These are phyloP conservation scores for Vigna reflexopilosa DNA, from an alignment of 306 rosid genomes.

Conservation along the genomic window DNA sequence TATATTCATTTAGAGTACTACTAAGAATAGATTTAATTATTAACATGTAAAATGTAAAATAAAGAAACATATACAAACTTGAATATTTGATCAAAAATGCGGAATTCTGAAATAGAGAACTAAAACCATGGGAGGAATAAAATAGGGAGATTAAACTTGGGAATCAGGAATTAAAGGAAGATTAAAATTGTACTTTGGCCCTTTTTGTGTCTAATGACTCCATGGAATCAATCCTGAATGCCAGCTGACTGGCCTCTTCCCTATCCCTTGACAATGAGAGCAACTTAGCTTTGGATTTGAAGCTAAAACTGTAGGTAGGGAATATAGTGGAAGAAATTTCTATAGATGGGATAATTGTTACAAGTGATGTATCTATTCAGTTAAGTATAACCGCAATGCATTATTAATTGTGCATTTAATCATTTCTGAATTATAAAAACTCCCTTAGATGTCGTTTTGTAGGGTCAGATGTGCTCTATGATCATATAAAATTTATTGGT, in stretches of 20 bases:
- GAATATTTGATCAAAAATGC: too few relatives aligned
- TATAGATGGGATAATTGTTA: background rate
- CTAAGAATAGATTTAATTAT: too few relatives aligned
- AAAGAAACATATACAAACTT: too few relatives aligned
- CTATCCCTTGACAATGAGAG: slow-evolving; percentile 16
- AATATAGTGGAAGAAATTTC: background rate
- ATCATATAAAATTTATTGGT: background rate
- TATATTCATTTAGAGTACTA: too few relatives aligned
- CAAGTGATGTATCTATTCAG: slow-evolving; percentile 2
- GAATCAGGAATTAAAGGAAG: too few relatives aligned
- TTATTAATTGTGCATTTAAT: slow-evolving; percentile 18
- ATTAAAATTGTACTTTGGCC: too few relatives aligned
- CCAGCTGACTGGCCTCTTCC: background rate
- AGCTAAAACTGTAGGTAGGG: slow-evolving; percentile 23
- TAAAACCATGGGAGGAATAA: too few relatives aligned
- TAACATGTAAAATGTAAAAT: too few relatives aligned
- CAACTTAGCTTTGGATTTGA: slow-evolving; percentile 19
- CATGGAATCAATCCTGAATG: slow-evolving; percentile 8
- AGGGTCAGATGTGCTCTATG: slow-evolving; percentile 15
- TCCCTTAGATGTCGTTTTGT: slow-evolving; percentile 12
- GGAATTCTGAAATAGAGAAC: too few relatives aligned
- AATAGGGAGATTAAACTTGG: too few relatives aligned
- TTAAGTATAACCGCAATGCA: slow-evolving; percentile 12
- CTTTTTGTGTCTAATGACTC: background rate
- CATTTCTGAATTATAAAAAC: slow-evolving; percentile 25